Conservation (phyloP, 169 alveolate species). For the Plasmodium knowlesi region DNA sequence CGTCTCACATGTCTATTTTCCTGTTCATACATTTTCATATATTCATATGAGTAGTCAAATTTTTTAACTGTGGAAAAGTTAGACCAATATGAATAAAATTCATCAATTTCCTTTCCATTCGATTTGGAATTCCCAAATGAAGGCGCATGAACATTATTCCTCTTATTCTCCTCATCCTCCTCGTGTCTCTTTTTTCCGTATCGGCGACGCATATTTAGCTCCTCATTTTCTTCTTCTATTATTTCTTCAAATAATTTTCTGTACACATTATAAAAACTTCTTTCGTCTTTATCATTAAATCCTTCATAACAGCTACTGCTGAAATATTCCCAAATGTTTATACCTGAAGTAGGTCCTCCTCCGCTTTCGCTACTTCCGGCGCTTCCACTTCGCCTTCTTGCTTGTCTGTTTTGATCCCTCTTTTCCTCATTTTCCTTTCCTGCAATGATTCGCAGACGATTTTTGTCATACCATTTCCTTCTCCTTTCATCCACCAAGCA, state of each 20-base stretch:
- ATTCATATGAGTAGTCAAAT: conserved; percentile 73
- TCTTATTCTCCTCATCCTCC: conserved; percentile 36
- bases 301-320: conserved; percentile 62
- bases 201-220: conserved; percentile 75
- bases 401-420: neutral
- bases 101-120: conserved; percentile 79
- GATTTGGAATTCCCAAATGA: conserved; percentile 84
- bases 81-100: conserved; percentile 88
- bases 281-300: conserved; percentile 82
- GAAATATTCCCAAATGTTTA: conserved; percentile 86
- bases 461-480: conserved; percentile 85
- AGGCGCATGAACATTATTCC: conserved; percentile 30
- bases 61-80: conserved; percentile 81
- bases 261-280: conserved; percentile 86
- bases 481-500: conserved; percentile 87
- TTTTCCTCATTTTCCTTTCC: conserved; percentile 56
- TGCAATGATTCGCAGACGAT: conserved; percentile 81
- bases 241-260: conserved; percentile 83
- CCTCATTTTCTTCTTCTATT: conserved; percentile 75
- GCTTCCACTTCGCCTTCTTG: neutral
- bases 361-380: neutral
- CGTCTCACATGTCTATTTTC: conserved; percentile 57
- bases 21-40: conserved; percentile 13
- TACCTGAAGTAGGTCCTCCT: conserved; percentile 71
- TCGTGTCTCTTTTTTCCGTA: conserved; percentile 73